Evolutionary conservation across 352 stramenopile genomes (phyloP).

Genomic region (Phytophthora uliginosa): DNA sequence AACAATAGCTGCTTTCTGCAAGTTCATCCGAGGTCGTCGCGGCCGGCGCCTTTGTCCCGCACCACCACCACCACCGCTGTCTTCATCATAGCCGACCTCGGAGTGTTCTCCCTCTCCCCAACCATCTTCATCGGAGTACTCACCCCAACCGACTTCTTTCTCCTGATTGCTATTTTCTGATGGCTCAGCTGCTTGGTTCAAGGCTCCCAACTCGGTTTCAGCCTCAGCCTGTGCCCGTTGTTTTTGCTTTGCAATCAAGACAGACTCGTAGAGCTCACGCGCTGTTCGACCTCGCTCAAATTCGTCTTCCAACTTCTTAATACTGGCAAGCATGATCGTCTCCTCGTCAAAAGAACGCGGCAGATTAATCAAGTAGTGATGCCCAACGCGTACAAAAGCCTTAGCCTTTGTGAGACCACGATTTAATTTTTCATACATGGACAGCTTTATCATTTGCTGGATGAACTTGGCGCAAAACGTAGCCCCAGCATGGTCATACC

Average conservation of each 20-base stretch:
- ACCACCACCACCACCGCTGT: slow-evolving; percentile 8
- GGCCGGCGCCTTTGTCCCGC: slow-evolving; percentile 11
- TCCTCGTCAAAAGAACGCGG: slow-evolving; percentile 84
- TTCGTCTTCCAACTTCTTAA: slow-evolving; percentile 80
- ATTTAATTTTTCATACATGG: slow-evolving; percentile 71
- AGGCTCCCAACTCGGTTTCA: not conserved
- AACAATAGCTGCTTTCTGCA: slow-evolving; percentile 53
- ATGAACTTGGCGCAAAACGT: slow-evolving; percentile 80
- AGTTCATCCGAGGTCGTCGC: slow-evolving; percentile 29
- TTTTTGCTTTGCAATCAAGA: slow-evolving; percentile 67
- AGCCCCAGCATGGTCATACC: slow-evolving; percentile 70
- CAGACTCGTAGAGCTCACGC: slow-evolving; percentile 78
- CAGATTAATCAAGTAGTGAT: slow-evolving; percentile 86
- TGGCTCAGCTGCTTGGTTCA: not conserved
- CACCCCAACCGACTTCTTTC: slow-evolving; percentile 16
- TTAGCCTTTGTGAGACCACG: slow-evolving; percentile 56
- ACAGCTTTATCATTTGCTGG: slow-evolving; percentile 85
- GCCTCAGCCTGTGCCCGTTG: slow-evolving; percentile 31
- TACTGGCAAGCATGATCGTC: slow-evolving; percentile 72
- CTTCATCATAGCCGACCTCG: slow-evolving; percentile 6
- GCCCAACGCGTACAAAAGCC: slow-evolving; percentile 78
- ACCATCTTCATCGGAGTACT: slow-evolving; percentile 21
- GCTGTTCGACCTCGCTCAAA: slow-evolving; percentile 82
- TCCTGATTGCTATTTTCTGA: slow-evolving; percentile 7
- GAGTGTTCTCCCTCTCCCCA: slow-evolving; percentile 5